These are phyloP conservation scores for Schizophyllum commune DNA, from an alignment of 1,284 basidiomycete species.

Conservation along the genomic window DNA sequence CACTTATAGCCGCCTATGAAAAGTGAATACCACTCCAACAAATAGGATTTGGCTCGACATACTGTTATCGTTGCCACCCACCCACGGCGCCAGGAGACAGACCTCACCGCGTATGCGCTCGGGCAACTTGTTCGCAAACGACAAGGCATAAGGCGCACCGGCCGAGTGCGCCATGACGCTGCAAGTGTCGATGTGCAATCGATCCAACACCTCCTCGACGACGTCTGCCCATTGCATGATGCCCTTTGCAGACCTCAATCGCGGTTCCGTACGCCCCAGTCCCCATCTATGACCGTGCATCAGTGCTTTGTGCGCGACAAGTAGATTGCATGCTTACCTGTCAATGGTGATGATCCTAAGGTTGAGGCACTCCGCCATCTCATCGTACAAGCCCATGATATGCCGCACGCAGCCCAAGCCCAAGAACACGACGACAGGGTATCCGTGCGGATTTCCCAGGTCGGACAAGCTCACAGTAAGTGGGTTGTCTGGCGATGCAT, in stretches of 20 bases:
- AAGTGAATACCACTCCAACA: neutral
- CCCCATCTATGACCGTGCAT: constrained; percentile 64
- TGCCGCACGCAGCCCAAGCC: constrained; percentile 93
- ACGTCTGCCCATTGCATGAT: constrained; percentile 88
- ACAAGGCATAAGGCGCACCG: constrained; percentile 90
- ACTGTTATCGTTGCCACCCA: constrained; percentile 84
- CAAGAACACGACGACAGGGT: constrained; percentile 86
- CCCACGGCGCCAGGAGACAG: constrained; percentile 95
- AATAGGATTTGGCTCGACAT: constrained; percentile 20
- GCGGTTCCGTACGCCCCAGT: constrained; percentile 77
- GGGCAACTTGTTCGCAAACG: constrained; percentile 70
- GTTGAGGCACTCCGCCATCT: constrained; percentile 84
- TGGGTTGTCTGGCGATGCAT: constrained; percentile 62
- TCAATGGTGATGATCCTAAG: constrained; percentile 92
- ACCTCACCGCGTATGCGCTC: constrained; percentile 78
- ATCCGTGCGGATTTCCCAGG: constrained; percentile 75
- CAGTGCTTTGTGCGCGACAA: constrained; percentile 8
- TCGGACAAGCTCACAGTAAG: constrained; percentile 91
- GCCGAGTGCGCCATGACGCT: constrained; percentile 96
- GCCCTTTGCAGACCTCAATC: constrained; percentile 63
- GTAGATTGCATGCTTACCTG: constrained; percentile 39
- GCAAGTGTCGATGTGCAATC: constrained; percentile 72
- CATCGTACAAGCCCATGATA: constrained; percentile 91
- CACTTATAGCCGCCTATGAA: constrained; percentile 78
- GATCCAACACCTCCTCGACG: constrained; percentile 84